These are phyloP conservation scores for Vigna mungo DNA, from an alignment of 306 rosid genomes.

Conservation along the genomic window DNA sequence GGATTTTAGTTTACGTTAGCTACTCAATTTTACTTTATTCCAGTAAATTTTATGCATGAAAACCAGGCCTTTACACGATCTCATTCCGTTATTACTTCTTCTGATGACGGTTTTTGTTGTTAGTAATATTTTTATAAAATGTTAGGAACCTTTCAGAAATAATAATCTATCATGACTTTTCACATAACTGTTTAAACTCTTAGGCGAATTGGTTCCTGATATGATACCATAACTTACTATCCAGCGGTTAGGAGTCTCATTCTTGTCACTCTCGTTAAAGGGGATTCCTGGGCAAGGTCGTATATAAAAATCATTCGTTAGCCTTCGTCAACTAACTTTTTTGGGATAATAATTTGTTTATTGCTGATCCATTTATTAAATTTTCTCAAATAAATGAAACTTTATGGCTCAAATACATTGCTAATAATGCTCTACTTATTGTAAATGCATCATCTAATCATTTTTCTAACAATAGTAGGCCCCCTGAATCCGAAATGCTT, in stretches of 20 bases:
- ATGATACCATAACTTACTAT: background rate
- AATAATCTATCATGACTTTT: background rate
- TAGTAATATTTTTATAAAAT: background rate
- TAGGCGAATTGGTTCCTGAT: background rate
- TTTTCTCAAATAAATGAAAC: background rate
- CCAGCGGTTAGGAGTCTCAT: constrained; percentile 4
- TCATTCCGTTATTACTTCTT: background rate
- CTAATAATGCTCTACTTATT: background rate
- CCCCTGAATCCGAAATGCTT: background rate
- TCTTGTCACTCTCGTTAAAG: background rate
- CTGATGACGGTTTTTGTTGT: background rate
- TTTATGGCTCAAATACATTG: background rate
- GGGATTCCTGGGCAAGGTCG: background rate
- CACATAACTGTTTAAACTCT: background rate
- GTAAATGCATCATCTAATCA: background rate
- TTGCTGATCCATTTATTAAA: background rate
- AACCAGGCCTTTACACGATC: background rate
- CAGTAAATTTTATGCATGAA: background rate
- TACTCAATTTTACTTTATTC: background rate
- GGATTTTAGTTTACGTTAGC: background rate
- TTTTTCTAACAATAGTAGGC: background rate
- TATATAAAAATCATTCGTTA: background rate
- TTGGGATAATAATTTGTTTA: background rate
- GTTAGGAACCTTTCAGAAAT: background rate
- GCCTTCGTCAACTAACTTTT: background rate